Conservation (phyloP, 441 rosid genomes). For the Hura crepitans region DNA sequence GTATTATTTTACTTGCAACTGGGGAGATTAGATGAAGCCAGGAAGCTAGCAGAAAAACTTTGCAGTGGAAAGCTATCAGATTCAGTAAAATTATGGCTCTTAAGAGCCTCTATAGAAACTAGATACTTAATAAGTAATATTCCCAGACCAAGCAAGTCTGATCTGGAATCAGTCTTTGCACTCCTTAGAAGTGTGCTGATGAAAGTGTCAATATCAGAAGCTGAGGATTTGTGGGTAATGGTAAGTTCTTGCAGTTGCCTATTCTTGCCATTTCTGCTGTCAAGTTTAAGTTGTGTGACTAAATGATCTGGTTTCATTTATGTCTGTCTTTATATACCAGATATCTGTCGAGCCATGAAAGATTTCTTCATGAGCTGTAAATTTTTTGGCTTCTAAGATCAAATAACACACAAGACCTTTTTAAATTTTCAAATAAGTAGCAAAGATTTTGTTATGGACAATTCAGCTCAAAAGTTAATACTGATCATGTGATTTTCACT, state of each 20-base stretch:
- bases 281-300: neutral
- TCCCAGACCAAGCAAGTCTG: conserved; percentile 39
- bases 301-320: neutral
- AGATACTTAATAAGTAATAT: conserved; percentile 35
- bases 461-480: neutral
- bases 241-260: conserved; percentile 34
- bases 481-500: neutral
- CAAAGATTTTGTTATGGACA: too few relatives aligned
- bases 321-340: neutral
- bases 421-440: too few relatives aligned
- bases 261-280: conserved; percentile 1
- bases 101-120: conserved; percentile 59
- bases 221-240: conserved; percentile 77
- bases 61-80: conserved; percentile 48
- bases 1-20: conserved; percentile 58
- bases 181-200: conserved; percentile 45
- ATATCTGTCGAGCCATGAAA: neutral
- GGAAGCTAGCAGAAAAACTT: conserved; percentile 54
- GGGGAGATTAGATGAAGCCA: conserved; percentile 54
- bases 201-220: conserved; percentile 46
- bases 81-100: conserved; percentile 53
- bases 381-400: neutral
- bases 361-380: neutral
- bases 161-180: conserved; percentile 42
- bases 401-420: neutral